Evolutionary conservation across 305 asterid species (phyloP).

Genomic region (Nicotiana rustica): DNA sequence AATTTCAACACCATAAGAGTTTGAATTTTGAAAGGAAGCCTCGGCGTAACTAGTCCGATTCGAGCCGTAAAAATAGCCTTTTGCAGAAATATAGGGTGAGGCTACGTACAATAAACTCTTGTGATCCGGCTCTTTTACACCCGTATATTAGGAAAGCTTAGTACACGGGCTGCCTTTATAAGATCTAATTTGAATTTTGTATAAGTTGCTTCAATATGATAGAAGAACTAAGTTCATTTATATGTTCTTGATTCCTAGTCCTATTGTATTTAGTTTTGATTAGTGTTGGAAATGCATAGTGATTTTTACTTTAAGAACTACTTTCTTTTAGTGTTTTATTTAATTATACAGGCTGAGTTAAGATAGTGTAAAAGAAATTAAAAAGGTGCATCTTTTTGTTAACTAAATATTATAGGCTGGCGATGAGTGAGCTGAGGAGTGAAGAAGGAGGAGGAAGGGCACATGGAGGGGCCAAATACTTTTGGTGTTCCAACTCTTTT

Average conservation of each 20-base stretch:
- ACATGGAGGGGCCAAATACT: constrained; percentile 32
- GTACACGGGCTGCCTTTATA: too few relatives aligned
- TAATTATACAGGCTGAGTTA: background rate
- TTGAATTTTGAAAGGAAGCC: background rate
- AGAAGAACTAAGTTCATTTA: background rate
- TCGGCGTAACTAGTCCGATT: too few relatives aligned
- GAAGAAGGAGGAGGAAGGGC: constrained; percentile 1
- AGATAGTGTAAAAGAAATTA: background rate
- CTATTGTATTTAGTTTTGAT: background rate
- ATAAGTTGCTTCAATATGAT: constrained; percentile 6
- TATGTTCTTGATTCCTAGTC: background rate
- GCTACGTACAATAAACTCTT: too few relatives aligned
- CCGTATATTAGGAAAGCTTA: too few relatives aligned
- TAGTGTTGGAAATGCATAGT: background rate
- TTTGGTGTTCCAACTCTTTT: constrained; percentile 22
- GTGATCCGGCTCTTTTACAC: too few relatives aligned
- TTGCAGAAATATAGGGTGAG: too few relatives aligned
- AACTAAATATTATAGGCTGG: constrained; percentile 18
- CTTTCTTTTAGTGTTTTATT: too few relatives aligned
- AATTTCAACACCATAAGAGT: background rate
- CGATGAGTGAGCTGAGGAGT: constrained; percentile 2
- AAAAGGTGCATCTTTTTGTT: constrained; percentile 12
- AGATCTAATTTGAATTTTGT: background rate
- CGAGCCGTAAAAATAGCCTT: too few relatives aligned
- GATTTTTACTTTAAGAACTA: too few relatives aligned